Percentiles rank a stretch among this genome's conserved stretches.
Evolutionary conservation across 1,284 basidiomycete genomes (phyloP).

Genomic region (Papiliotrema fonsecae): DNA sequence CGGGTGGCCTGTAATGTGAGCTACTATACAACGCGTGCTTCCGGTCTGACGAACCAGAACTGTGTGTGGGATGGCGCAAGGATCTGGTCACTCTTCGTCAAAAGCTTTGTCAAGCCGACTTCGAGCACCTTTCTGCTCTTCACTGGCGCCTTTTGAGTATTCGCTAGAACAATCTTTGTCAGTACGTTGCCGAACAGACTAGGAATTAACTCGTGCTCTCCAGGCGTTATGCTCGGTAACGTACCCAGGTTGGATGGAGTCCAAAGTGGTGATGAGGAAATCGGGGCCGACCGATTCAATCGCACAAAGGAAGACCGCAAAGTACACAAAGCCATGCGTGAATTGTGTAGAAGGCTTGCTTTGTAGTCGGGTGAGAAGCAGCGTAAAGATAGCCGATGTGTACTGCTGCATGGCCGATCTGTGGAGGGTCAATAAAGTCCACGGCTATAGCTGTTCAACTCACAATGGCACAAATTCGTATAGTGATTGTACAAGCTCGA

Average conservation of each 20-base stretch:
- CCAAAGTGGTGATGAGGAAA: constrained; percentile 68
- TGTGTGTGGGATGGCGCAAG: constrained; percentile 59
- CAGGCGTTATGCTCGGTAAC: constrained; percentile 27
- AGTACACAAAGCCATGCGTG: constrained; percentile 74
- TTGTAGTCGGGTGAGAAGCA: constrained; percentile 79
- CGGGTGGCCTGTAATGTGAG: constrained; percentile 54
- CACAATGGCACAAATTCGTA: constrained; percentile 68
- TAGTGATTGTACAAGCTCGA: constrained; percentile 79
- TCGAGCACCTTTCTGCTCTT: constrained; percentile 79
- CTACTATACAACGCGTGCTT: too few relatives aligned
- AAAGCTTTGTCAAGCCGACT: constrained; percentile 74
- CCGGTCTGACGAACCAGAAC: constrained; percentile 70
- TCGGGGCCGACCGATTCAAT: constrained; percentile 74
- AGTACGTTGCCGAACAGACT: constrained; percentile 84
- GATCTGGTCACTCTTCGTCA: constrained; percentile 69
- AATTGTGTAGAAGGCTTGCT: constrained; percentile 85
- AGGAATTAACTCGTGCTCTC: neutral
- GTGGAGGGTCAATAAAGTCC: constrained; percentile 8
- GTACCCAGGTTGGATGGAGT: constrained; percentile 80
- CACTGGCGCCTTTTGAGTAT: constrained; percentile 70
- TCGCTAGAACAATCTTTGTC: constrained; percentile 71
- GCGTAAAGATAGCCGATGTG: constrained; percentile 72
- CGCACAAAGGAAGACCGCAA: constrained; percentile 70
- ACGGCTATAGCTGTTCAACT: constrained; percentile 49
- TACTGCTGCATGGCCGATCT: constrained; percentile 67